Evolutionary conservation across 257 asterid genomes (phyloP), one percentile per base, ranked within the genome.

Genomic region (Mitragyna speciosa): DNA sequence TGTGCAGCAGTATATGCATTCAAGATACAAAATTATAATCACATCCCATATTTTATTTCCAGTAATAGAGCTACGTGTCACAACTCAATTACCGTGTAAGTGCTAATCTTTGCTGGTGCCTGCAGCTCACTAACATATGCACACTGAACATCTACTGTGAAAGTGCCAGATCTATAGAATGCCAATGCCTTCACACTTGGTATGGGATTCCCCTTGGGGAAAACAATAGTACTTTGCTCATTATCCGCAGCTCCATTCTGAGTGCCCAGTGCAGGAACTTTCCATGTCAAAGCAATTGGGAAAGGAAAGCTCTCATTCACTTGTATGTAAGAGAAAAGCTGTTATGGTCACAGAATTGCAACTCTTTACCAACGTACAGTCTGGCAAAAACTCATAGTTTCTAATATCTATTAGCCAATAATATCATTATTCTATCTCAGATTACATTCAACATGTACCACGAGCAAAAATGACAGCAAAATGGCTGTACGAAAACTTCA

Each of bases 161-260:
- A 95, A 19, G 96, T 90, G 33, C 87, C 90, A 71, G 98, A 82
- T 83, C 96, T 83, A 82, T 88, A 91, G 87, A 95, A 93, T 36
- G 98, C 93, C 87, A 93, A 85, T 24, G 97, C 97, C 89, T 95
- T 95, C 85, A 91, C 87, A 80, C 98, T 95, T 67, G 98, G 97
- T 72, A 93, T 88, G 0, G 96, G 90, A 82, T 95, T 95, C 36
- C 97, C 97, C 87, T 95, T 95, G 7, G 97, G 95, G 77, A 95
- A 95, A 47, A 95, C 97, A 54, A 93, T 77, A 5, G 95, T 89
- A 84, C 90, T 93, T 84, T 95, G 97, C 75, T 86, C 88, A 76
- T 87, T 86, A 78, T 93, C 98, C 12, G 33, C 78, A 54, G 79
- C 88, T 70, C 92, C 97, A 75, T 86, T 89, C 78, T 89, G 97